Base-by-base conservation (phyloP, 2,329 filamentous ascomycete genomes). In the Chaetomiaceae sp. region DNA sequence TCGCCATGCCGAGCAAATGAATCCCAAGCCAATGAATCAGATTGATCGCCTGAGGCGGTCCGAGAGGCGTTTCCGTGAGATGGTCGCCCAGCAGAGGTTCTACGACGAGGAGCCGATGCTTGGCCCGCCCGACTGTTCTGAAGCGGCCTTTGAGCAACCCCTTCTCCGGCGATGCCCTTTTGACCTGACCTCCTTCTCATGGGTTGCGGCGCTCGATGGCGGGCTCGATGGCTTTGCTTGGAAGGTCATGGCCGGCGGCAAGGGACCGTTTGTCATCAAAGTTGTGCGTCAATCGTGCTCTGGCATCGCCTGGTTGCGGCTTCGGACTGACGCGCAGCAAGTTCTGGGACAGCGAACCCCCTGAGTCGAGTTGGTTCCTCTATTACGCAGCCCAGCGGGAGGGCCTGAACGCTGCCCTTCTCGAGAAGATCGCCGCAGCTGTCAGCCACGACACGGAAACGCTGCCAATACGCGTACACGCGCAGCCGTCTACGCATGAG, bases 331-430 rank as follows among this genome's bases (percentile, higher is more conserved):
- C 3, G 22, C 11, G n/a, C 23, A 14, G 22, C 34, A 11, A 50
- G 47, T 50, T 50, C 29, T 43, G 47, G 47, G 47, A 50, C 9
- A 36, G 19, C 8, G 29, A 36, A 15, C 37, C 47, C 11, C 22
- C 38, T 4, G 8, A 7, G 14, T 14, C 7, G 20, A 8, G 7
- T 9, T 17, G 14, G n/a, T 12, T 8, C 20, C 17, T 34, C 5
- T 50, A 50, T 9, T 50, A 27, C 20, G 37, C 37, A 9, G 37
- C 29, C 14, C 39, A 37, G 23, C 47, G 47, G 15, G 47, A 43
- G 31, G 25, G 29, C 31, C 15, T 27, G 19, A 43, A 44, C 4
- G 39, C 47, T 5, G 39, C 47, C 9, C 47, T 50, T 22, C 29
- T 50, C 20, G 20, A 50, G 19, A 50, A 44, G 20, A 44, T 50